phyloP scores from a whole-genome alignment of 306 rosid genomes.

The Argentina anserina region DNA sequence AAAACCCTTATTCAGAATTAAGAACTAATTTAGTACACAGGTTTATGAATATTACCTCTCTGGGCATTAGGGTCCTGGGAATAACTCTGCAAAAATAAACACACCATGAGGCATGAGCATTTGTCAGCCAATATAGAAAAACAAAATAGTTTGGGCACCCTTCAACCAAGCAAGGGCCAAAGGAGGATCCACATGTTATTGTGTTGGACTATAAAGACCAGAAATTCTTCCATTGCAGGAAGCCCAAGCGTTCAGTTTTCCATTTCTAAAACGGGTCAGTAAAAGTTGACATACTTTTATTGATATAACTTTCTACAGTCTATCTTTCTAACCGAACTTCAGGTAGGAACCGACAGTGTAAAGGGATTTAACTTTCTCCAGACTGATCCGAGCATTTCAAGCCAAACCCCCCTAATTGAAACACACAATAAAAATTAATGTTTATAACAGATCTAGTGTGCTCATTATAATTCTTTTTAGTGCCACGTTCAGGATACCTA shows the following conservation, averaged over 20 bases:
- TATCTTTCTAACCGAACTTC: constrained; percentile 6
- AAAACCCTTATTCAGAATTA: not conserved
- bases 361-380: constrained; percentile 41
- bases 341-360: constrained; percentile 19
- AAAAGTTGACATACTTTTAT: constrained; percentile 34
- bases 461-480: not conserved
- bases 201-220: not conserved
- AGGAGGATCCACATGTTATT: not conserved
- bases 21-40: not conserved
- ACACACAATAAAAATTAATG: not conserved
- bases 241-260: constrained; percentile 1
- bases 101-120: constrained; percentile 11
- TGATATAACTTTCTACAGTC: not conserved
- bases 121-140: not conserved
- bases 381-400: constrained; percentile 18
- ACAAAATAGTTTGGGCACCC: not conserved
- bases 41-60: constrained; percentile 63
- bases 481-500: not conserved
- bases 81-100: constrained; percentile 60
- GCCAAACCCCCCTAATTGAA: constrained; percentile 20
- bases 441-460: constrained; percentile 5
- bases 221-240: not conserved
- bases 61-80: constrained; percentile 86
- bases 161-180: not conserved
- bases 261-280: not conserved